phyloP scores from a whole-genome alignment of 257 asterid species.

The Cinchona pubescens region DNA sequence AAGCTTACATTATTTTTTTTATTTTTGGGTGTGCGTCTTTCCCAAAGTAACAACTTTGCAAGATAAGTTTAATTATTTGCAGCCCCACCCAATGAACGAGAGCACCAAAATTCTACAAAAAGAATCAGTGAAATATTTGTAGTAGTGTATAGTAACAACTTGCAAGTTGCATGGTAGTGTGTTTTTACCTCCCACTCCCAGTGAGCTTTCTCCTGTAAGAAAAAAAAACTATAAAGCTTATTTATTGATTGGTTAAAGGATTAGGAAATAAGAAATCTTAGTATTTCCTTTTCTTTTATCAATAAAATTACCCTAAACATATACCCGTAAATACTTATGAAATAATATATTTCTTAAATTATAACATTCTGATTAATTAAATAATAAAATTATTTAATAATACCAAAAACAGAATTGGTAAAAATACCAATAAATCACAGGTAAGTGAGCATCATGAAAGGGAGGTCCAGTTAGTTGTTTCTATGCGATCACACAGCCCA shows the following conservation, averaged over 20 bases:
- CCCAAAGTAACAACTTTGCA: not conserved
- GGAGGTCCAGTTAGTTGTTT: slow-evolving; percentile 7
- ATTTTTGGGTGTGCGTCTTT: too few species aligned
- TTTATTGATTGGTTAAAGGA: too few species aligned
- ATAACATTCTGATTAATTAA: too few species aligned
- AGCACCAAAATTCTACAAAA: not conserved
- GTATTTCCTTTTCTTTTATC: too few species aligned
- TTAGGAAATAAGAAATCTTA: too few species aligned
- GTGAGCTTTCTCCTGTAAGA: not conserved
- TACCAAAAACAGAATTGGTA: too few species aligned
- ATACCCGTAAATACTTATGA: too few species aligned
- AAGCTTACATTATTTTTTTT: not conserved
- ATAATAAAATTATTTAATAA: too few species aligned
- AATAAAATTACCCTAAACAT: too few species aligned
- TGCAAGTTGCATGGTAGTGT: slow-evolving; percentile 16
- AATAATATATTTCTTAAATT: too few species aligned
- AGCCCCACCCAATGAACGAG: not conserved
- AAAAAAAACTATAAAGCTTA: too few species aligned
- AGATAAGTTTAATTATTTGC: not conserved
- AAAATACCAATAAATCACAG: too few species aligned
- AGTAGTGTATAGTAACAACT: not conserved
- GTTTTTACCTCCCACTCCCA: not conserved
- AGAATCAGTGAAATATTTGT: not conserved
- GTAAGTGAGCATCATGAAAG: not conserved
- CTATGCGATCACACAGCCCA: slow-evolving; percentile 3